Base-by-base conservation (phyloP, 768 basidiomycete species). In the Lactarius indigo region DNA sequence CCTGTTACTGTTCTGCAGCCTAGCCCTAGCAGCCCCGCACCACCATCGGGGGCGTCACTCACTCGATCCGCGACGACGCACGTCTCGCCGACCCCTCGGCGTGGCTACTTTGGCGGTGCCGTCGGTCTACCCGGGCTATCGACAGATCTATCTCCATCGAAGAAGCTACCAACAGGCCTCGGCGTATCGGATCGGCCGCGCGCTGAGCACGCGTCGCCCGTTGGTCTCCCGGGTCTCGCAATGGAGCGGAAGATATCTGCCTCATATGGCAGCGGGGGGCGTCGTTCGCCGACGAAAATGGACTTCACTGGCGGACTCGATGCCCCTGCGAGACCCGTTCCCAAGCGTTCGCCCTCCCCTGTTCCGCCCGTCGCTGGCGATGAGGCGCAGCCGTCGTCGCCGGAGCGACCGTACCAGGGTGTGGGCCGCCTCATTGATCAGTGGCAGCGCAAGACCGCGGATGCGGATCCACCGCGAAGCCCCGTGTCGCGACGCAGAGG, bases 381-480 rank as follows among this genome's bases (percentile, higher is more conserved):
- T n/a, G 75, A 77, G 17, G 58, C 64, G 26, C 81, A 82, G 17
- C 81, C 89, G 17, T 79, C 89, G 6, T 88, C 90, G 10, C 89
- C 90, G 9, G 92, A 94, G 73, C 82, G 83, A 63, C 88, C 90
- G 37, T 94, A 88, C 75, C 87, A 86, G 73, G 92, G 92, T 42
- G 92, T 94, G 54, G 88, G 91, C 33, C 90, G 83, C 77, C 80
- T 94, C 41, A 94, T 94, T 69, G 90, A 92, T 73, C 86, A 93
- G 73, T 94, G 92, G 92, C 91, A 94, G 75, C 86, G 85, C 65
- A 93, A 89, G 77, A 85, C 88, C 41, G 87, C 83, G 20, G 89
- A 88, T 69, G 77, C 78, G 23, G 86, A 85, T 42, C 73, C 76
- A 57, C 67, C 78, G 30, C 79, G 75, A 30, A 73, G 74, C 30